phyloP scores from a whole-genome alignment of 1,284 basidiomycete genomes.

The Cystobasidium sp. region DNA sequence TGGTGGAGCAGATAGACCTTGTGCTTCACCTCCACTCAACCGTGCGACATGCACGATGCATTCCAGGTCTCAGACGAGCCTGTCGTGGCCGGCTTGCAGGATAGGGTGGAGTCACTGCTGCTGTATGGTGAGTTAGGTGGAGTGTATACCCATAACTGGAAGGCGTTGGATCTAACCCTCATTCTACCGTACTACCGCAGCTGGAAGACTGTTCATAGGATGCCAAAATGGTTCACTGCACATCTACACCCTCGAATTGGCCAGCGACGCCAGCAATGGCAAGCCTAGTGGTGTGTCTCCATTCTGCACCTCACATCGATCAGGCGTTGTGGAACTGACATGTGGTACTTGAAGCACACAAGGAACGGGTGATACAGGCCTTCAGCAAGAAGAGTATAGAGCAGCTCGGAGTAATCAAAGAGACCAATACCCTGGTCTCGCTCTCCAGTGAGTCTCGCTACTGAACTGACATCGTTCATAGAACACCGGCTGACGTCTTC shows the following conservation, averaged over 20 bases:
- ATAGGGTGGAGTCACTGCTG: constrained; percentile 39
- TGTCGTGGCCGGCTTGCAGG: constrained; percentile 34
- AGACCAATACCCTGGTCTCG: constrained; percentile 77
- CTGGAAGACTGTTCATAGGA: constrained; percentile 75
- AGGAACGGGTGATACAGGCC: constrained; percentile 70
- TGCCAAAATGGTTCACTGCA: constrained; percentile 72
- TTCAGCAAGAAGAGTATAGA: constrained; percentile 76
- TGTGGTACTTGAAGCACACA: constrained; percentile 58
- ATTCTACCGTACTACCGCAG: constrained; percentile 58
- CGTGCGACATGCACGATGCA: constrained; percentile 40
- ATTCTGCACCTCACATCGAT: neutral
- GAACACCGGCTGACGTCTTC: constrained; percentile 3
- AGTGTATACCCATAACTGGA: neutral
- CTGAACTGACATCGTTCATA: neutral
- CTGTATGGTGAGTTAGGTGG: constrained; percentile 28
- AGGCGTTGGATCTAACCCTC: neutral
- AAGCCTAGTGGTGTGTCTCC: constrained; percentile 6
- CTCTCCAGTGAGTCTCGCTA: constrained; percentile 70
- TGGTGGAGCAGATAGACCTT: neutral
- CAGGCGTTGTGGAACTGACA: neutral
- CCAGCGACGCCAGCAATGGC: constrained; percentile 14
- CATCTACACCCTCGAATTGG: constrained; percentile 63
- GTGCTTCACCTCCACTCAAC: neutral
- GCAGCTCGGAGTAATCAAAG: constrained; percentile 80
- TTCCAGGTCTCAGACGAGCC: constrained; percentile 30